Percentiles rank a stretch among this genome's conserved stretches.
Conservation (phyloP, 768 basidiomycete species). For the Boletus eberwhitei region DNA sequence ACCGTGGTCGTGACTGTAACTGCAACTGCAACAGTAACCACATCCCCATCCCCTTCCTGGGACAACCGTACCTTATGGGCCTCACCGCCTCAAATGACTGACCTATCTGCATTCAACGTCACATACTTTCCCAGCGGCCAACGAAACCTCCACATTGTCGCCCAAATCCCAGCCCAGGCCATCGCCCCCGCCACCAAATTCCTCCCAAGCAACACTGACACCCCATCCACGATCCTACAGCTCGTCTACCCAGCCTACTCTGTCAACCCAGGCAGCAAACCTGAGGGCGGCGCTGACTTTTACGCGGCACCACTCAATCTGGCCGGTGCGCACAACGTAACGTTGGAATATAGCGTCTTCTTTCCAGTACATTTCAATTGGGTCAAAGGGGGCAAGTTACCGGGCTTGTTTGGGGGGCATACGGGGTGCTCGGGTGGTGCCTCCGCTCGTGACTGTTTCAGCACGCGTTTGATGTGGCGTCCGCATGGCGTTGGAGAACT, state of each 20-base stretch:
- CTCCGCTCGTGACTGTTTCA: constrained; percentile 72
- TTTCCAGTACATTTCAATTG: constrained; percentile 74
- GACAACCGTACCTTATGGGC: constrained; percentile 41
- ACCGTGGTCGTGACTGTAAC: constrained; percentile 9
- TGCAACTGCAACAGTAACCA: not conserved
- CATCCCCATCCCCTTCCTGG: constrained; percentile 10
- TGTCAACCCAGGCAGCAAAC: constrained; percentile 60
- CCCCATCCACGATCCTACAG: constrained; percentile 48
- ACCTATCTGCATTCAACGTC: constrained; percentile 59
- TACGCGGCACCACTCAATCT: constrained; percentile 50
- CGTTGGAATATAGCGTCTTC: constrained; percentile 68
- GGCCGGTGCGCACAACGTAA: constrained; percentile 46
- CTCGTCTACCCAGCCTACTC: constrained; percentile 67
- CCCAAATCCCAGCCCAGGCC: constrained; percentile 41
- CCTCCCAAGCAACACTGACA: constrained; percentile 24
- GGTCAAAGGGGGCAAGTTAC: constrained; percentile 81
- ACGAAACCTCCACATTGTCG: constrained; percentile 54
- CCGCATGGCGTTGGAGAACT: constrained; percentile 65
- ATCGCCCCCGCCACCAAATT: constrained; percentile 21
- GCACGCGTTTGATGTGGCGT: constrained; percentile 85
- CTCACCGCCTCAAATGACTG: constrained; percentile 49
- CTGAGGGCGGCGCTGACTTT: constrained; percentile 73
- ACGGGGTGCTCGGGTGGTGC: constrained; percentile 69
- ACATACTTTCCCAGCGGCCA: constrained; percentile 51
- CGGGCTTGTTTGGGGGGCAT: constrained; percentile 74